Evolutionary conservation across 768 basidiomycete genomes (phyloP), one percentile per base, ranked within the genome.

Genomic region (Russula abietina): DNA sequence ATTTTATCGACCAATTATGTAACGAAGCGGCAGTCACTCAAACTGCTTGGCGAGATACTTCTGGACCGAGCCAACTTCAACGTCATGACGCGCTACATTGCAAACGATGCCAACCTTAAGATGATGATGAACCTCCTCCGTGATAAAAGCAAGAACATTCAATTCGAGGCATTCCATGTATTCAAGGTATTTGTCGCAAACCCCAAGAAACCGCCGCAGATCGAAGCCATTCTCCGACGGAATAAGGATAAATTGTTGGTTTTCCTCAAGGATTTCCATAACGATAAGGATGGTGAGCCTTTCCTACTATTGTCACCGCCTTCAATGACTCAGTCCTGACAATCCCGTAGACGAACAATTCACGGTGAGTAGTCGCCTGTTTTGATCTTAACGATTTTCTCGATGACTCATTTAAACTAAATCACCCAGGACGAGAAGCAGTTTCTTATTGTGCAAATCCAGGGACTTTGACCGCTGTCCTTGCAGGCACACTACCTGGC

Each of bases 101-200:
- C 92, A 10, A 88, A 87, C 70, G 97, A 98, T 72, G 88, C 87
- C 32, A 99, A 98, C 73, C 81, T 99, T 66, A 98, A 98, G 87
- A 92, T 96, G 88, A 97, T 99, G 93, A 99, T 99, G 97, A 98
- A 98, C 75, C 82, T 98, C 60, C 79, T 99, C 60, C 83, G 95
- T 65, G 93, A 98, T 73, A 97, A 95, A 83, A 98, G 95, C 82
- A 92, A 93, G 81, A 99, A 99, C 75, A 98, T 99, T 51, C 97
- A 99, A 74, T 99, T 98, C 61, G 97, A 99, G 73, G 96, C 97
- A 3, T 99, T 99, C 77, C 97, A 99, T 70, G 97, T 99, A 43
- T 99, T 99, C 84, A 99, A 98, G 85, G 96, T 99, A 16, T 99
- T 99, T 70, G 97, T 99, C 45, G 97, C 97, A 41, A 99, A 99